These are phyloP conservation scores for Boletus subcaerulescens DNA, from an alignment of 768 basidiomycete genomes.

Conservation along the genomic window DNA sequence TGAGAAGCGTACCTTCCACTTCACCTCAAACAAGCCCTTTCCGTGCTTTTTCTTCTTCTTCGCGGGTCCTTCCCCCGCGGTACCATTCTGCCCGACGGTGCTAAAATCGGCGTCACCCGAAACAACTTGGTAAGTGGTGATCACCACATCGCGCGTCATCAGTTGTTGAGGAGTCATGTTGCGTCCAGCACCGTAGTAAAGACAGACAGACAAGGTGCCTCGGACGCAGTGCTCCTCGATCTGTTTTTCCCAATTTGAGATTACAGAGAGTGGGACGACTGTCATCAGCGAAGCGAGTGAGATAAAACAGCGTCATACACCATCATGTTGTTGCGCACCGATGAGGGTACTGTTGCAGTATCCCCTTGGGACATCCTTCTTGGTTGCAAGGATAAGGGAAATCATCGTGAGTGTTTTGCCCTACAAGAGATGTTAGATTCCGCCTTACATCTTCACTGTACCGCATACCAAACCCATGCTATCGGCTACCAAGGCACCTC, in stretches of 20 bases:
- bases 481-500: slow-evolving; percentile 87
- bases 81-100: slow-evolving; percentile 3
- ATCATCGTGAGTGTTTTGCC: slow-evolving; percentile 93
- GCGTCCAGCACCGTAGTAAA: slow-evolving; percentile 75
- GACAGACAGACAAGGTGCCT: slow-evolving; percentile 49
- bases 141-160: slow-evolving; percentile 69
- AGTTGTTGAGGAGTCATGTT: slow-evolving; percentile 56
- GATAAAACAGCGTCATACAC: background rate
- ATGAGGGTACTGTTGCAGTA: slow-evolving; percentile 75
- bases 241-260: slow-evolving; percentile 89
- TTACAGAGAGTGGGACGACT: slow-evolving; percentile 81
- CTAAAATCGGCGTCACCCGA: slow-evolving; percentile 46
- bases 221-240: slow-evolving; percentile 66
- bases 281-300: slow-evolving; percentile 4
- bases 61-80: slow-evolving; percentile 27
- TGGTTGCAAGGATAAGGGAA: slow-evolving; percentile 75
- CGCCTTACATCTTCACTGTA: background rate
- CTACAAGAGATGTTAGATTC: slow-evolving; percentile 33
- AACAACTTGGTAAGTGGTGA: slow-evolving; percentile 82
- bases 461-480: slow-evolving; percentile 70
- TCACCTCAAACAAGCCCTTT: slow-evolving; percentile 59
- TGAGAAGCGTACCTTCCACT: slow-evolving; percentile 77
- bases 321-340: slow-evolving; percentile 39
- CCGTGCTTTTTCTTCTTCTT: slow-evolving; percentile 59
- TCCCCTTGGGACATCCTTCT: slow-evolving; percentile 51